Conservation (phyloP, 176 grass and related monocot species). For the Neostapfia colusana region DNA sequence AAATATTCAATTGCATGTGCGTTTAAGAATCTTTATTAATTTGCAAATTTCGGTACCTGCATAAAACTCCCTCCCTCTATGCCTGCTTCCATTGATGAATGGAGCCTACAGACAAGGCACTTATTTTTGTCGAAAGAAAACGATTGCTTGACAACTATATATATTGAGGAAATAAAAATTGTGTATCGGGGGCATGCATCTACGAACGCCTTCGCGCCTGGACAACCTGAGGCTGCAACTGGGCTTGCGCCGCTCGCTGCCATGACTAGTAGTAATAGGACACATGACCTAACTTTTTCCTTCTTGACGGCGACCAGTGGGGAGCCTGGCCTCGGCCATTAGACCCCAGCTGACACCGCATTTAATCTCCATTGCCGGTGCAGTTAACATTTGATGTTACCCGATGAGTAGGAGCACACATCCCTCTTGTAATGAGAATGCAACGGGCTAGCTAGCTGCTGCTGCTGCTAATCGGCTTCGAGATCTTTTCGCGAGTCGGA, state of each 20-base stretch:
- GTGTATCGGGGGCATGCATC: background rate
- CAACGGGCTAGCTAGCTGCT: background rate
- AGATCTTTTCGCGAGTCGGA: background rate
- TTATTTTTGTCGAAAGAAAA: slow-evolving; percentile 14
- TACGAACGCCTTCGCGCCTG: background rate
- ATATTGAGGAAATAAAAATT: background rate
- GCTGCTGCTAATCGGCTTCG: background rate
- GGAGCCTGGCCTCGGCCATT: background rate
- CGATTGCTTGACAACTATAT: background rate
- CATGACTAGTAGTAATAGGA: slow-evolving; percentile 2
- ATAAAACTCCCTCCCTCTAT: background rate
- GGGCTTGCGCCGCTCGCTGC: background rate
- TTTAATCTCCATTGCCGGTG: slow-evolving; percentile 33
- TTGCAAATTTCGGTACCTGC: background rate
- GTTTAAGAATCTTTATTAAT: background rate
- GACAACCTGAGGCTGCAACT: background rate
- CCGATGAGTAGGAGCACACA: background rate
- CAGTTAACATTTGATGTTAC: slow-evolving; percentile 42
- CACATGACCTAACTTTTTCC: slow-evolving; percentile 36
- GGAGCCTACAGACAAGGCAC: background rate
- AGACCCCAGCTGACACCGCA: slow-evolving; percentile 23
- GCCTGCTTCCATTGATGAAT: background rate
- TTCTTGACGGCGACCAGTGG: slow-evolving; percentile 22
- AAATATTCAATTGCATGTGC: too few relatives aligned
- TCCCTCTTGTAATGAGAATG: background rate